Percentiles rank a stretch among this genome's conserved stretches.
Conservation (phyloP, 345 rosid species). For the Lagerstroemia speciosa region DNA sequence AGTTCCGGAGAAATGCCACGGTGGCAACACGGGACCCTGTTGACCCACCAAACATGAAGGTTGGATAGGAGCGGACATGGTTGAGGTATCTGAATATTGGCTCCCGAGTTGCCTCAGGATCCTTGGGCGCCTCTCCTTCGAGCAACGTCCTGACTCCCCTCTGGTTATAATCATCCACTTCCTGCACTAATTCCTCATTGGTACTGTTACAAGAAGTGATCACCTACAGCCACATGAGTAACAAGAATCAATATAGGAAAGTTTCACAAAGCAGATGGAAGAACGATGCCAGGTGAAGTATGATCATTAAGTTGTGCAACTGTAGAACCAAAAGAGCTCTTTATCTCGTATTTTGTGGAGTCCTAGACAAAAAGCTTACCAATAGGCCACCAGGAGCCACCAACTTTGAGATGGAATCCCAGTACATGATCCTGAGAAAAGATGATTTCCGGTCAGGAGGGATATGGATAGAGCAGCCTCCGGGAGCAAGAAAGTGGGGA, state of each 20-base stretch:
- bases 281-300: too few relatives aligned
- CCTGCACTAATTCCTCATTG: slow-evolving; percentile 76
- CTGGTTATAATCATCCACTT: slow-evolving; percentile 57
- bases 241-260: not conserved
- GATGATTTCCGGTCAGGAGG: not conserved
- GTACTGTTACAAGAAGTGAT: slow-evolving; percentile 86
- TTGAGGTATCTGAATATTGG: slow-evolving; percentile 51
- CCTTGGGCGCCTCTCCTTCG: slow-evolving; percentile 26
- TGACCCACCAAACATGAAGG: slow-evolving; percentile 79
- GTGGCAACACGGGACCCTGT: slow-evolving; percentile 92
- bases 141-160: slow-evolving; percentile 29
- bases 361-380: slow-evolving; percentile 27
- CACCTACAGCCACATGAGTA: slow-evolving; percentile 28
- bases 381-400: slow-evolving; percentile 72
- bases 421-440: slow-evolving; percentile 68
- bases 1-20: slow-evolving; percentile 71
- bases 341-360: not conserved
- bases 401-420: slow-evolving; percentile 87
- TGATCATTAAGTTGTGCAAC: too few relatives aligned
- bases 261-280: not conserved
- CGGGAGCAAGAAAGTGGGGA: not conserved
- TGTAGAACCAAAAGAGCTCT: not conserved
- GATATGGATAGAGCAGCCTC: not conserved
- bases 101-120: slow-evolving; percentile 27
- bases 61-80: slow-evolving; percentile 82